Evolutionary conservation across 495 filamentous ascomycete genomes (phyloP).

Genomic region (Peziza echinospora): DNA sequence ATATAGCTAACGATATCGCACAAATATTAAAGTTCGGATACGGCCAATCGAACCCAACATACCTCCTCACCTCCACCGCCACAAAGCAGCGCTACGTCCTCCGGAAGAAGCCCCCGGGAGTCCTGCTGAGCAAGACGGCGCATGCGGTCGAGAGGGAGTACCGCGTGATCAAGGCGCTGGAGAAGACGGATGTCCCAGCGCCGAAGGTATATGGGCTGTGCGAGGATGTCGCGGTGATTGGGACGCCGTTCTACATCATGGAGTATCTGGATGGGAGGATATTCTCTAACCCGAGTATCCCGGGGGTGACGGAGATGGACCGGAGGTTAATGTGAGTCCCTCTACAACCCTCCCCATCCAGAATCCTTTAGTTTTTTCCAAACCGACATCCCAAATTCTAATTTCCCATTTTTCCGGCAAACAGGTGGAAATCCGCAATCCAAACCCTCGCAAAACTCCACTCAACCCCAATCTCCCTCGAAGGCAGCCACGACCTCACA

Average conservation of each 20-base stretch:
- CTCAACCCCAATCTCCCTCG: conserved; percentile 30
- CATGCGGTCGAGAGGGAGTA: conserved; percentile 94
- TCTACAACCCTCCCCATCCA: conserved; percentile 5
- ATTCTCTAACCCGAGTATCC: conserved; percentile 70
- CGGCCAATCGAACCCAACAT: conserved; percentile 93
- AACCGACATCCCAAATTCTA: neutral
- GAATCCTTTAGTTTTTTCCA: conserved; percentile 6
- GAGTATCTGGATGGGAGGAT: conserved; percentile 79
- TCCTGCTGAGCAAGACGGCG: conserved; percentile 74
- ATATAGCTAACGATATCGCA: neutral
- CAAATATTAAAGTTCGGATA: conserved; percentile 53
- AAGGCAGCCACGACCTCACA: neutral
- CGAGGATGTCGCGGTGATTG: conserved; percentile 54
- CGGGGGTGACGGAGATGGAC: conserved; percentile 41
- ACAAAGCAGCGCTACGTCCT: conserved; percentile 37
- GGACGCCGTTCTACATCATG: conserved; percentile 94
- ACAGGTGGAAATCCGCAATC: conserved; percentile 62
- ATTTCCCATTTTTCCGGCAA: no score
- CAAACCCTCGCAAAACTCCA: conserved; percentile 73
- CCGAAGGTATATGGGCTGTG: conserved; percentile 72
- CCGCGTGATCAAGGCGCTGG: conserved; percentile 66
- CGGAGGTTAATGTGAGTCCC: conserved; percentile 35
- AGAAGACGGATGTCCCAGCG: conserved; percentile 60
- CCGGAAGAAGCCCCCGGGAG: conserved; percentile 88
- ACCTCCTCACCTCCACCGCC: conserved; percentile 50